A percentile compares a stretch with the other conserved stretches of the same genome.
These are phyloP conservation scores for Candida krabiensis DNA, from an alignment of 805 yeast genomes.

Conservation along the genomic window DNA sequence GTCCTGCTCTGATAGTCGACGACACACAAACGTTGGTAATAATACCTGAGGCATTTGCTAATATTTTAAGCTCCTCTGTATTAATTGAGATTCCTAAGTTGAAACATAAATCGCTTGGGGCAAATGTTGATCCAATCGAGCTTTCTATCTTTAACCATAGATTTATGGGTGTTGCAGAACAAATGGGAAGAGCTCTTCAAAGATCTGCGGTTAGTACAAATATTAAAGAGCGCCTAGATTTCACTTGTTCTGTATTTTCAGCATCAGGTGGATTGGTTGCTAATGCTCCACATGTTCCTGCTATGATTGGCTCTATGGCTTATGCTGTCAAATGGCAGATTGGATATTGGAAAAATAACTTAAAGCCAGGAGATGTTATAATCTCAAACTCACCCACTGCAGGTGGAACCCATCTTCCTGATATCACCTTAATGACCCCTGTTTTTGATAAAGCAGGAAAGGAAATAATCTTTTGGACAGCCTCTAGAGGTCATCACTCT, in stretches of 20 bases:
- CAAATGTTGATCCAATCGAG: constrained; percentile 44
- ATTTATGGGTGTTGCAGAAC: constrained; percentile 52
- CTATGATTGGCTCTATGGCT: constrained; percentile 47
- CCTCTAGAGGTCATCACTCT: constrained; percentile 62
- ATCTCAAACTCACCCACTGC: constrained; percentile 44
- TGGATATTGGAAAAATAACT: constrained; percentile 37
- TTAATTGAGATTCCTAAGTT: constrained; percentile 26
- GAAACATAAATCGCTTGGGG: constrained; percentile 38
- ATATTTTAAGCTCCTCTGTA: constrained; percentile 35
- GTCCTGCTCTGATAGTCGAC: constrained; percentile 43
- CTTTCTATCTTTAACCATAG: constrained; percentile 45
- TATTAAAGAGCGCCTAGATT: constrained; percentile 49
- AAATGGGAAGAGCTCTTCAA: constrained; percentile 47
- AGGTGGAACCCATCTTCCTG: constrained; percentile 51
- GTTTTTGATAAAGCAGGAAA: constrained; percentile 46
- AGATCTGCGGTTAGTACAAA: constrained; percentile 44
- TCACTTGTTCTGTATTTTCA: constrained; percentile 51
- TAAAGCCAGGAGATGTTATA: constrained; percentile 44
- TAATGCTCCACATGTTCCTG: constrained; percentile 42
- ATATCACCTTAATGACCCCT: constrained; percentile 58
- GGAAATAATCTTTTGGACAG: constrained; percentile 52
- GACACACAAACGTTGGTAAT: constrained; percentile 38
- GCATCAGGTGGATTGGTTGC: constrained; percentile 36
- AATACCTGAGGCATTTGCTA: constrained; percentile 34
- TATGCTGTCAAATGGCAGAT: constrained; percentile 39